Conservation (phyloP, 2,329 filamentous ascomycete genomes). For the Tothia fuscella region DNA sequence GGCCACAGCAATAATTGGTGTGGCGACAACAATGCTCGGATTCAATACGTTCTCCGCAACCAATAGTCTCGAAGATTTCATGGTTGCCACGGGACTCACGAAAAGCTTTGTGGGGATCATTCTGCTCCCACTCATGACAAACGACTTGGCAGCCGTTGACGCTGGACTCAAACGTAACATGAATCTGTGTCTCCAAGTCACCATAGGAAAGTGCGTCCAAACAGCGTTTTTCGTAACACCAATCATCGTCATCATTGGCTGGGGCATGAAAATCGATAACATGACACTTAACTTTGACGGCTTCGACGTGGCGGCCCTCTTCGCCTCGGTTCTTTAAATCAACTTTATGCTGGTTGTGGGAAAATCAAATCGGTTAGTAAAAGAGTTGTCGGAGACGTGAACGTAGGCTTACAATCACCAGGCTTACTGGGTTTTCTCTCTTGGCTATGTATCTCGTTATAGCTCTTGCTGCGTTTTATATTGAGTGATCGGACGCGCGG, state of each 20-base stretch:
- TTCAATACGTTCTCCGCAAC: background rate
- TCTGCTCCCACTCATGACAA: background rate
- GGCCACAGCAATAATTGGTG: background rate
- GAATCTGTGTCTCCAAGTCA: background rate
- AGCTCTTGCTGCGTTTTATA: background rate
- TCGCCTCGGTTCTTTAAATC: background rate
- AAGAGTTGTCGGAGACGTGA: background rate
- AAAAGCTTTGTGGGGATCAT: background rate
- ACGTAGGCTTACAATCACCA: background rate
- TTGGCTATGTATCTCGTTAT: background rate
- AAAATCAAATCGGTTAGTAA: background rate
- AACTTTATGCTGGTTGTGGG: background rate
- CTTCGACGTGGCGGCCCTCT: conserved; percentile 19
- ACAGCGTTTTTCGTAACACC: background rate
- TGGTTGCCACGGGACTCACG: background rate
- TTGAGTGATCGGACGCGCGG: no score
- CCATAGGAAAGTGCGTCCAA: background rate
- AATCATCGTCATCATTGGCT: background rate
- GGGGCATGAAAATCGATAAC: background rate
- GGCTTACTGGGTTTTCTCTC: background rate
- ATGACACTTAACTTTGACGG: conserved; percentile 16
- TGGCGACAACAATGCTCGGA: background rate
- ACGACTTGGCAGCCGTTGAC: background rate
- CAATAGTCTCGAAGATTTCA: background rate
- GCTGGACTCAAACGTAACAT: background rate